These are phyloP conservation scores for Podila epicladia DNA, from an alignment of 192 early-diverging fungal species.

Conservation along the genomic window DNA sequence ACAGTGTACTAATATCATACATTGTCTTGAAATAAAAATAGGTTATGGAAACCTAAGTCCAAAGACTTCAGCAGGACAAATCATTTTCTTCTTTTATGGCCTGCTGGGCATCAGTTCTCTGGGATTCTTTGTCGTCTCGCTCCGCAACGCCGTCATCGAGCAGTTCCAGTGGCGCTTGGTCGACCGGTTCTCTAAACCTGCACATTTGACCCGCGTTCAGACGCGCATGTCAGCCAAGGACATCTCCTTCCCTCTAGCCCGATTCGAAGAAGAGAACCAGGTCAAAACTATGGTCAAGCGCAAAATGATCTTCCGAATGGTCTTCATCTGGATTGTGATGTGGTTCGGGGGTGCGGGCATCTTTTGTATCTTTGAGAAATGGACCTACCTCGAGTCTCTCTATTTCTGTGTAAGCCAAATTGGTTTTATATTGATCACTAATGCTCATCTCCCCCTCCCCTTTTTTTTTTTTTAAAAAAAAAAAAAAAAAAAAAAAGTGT, in stretches of 20 bases:
- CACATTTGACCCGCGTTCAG: conserved; percentile 44
- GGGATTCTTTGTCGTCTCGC: conserved; percentile 49
- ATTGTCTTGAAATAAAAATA: neutral
- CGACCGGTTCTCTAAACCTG: conserved; percentile 35
- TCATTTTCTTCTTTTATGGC: conserved; percentile 43
- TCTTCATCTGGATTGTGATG: conserved; percentile 37
- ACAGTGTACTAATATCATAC: neutral
- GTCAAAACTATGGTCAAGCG: conserved; percentile 42
- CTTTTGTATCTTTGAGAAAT: conserved; percentile 31
- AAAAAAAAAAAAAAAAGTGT: too few relatives aligned
- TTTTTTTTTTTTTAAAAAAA: too few relatives aligned
- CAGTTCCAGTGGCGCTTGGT: conserved; percentile 48
- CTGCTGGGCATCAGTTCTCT: conserved; percentile 37
- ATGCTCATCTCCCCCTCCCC: neutral
- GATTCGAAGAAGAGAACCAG: conserved; percentile 37
- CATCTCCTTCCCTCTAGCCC: conserved; percentile 28
- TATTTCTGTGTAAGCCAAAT: conserved; percentile 43
- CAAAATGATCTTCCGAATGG: conserved; percentile 41
- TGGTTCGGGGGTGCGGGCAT: conserved; percentile 48
- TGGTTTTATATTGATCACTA: neutral
- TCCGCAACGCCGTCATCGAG: conserved; percentile 48
- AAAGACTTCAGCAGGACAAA: conserved; percentile 12
- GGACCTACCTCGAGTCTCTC: conserved; percentile 37
- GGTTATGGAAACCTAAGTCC: conserved; percentile 49
- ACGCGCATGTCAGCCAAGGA: conserved; percentile 52